Evolutionary conservation across 169 alveolate genomes (phyloP), one percentile per base, ranked within the genome.

Genomic region (Cryptosporidium ubiquitum): DNA sequence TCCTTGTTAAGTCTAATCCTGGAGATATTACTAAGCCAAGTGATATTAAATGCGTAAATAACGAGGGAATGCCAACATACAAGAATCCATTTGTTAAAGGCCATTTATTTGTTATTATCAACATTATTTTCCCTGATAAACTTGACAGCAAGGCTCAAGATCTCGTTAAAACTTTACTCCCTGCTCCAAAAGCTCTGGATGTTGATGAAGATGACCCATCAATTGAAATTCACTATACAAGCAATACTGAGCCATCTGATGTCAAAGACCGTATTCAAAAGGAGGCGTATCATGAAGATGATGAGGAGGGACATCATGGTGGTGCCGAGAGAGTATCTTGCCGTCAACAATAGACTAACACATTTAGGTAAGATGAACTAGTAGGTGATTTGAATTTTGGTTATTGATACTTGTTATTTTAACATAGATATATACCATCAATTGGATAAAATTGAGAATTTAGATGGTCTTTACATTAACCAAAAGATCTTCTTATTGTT

Each of bases 1-100:
- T 96, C 35, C 89, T 92, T n/a, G 92, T 96, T 6, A 91, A 93
- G 85, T 92, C 97, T 23, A 92, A 84, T 10, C 94, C 95, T 7
- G 98, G 95, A 52, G 98, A 96, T 66, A 95, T 97, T 6, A 93
- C 97, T 60, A 91, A 94, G 91, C 98, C 99, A 0, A 96, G 96
- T 55, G 97, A 94, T 52, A 92, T 96, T 44, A 96, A 96, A 92
- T 96, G 97, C 68, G 94, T 98, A 10, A 94, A 93, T 84, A 97
- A 94, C 20, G 97, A 94, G 84, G 99, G 99, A 10, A 96, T 98
- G 99, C 99, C 99, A 33, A 93, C 96, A 57, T 96, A 95, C 93
- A 96, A 97, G 93, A 96, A 96, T 55, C 97, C 99, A 5, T 96
- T 93, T 86, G 91, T 94, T 79, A 95, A 93, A 91, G 99, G 99